These are phyloP conservation scores for Elsinoe perseae DNA, from an alignment of 2,329 filamentous ascomycete genomes.

Conservation along the genomic window DNA sequence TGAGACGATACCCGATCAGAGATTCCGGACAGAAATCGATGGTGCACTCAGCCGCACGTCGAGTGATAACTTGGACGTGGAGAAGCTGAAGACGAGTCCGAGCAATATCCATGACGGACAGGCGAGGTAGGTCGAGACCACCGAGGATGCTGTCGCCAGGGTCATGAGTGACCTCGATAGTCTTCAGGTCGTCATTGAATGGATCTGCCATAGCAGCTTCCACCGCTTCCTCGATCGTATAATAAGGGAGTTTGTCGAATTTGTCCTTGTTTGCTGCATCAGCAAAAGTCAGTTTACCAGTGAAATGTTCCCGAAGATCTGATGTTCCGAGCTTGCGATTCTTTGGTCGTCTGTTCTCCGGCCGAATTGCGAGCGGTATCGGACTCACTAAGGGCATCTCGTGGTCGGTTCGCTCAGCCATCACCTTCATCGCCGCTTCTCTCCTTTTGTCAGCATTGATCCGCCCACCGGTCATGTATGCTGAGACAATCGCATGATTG, in stretches of 20 bases:
- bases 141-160: conserved; percentile 28
- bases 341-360: conserved; percentile 17
- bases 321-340: conserved; percentile 10
- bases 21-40: conserved; percentile 33
- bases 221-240: conserved; percentile 25
- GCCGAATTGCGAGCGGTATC: conserved; percentile 8
- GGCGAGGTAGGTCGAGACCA: conserved; percentile 26
- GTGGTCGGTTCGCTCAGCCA: conserved; percentile 15
- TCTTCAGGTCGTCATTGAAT: conserved; percentile 22
- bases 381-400: conserved; percentile 27
- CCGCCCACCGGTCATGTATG: conserved; percentile 18
- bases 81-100: conserved; percentile 28
- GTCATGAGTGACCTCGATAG: conserved; percentile 28
- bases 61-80: conserved; percentile 24
- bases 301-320: conserved; percentile 9
- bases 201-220: conserved; percentile 22
- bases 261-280: not conserved
- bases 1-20: conserved; percentile 29
- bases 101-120: conserved; percentile 28
- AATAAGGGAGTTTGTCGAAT: conserved; percentile 19
- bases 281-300: conserved; percentile 2
- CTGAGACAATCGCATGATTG: conserved; percentile 27
- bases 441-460: conserved; percentile 4
- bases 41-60: conserved; percentile 28
- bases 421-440: not conserved